phyloP scores from a whole-genome alignment of 2,329 filamentous ascomycete species.

The Tolypocladium endophyticum region DNA sequence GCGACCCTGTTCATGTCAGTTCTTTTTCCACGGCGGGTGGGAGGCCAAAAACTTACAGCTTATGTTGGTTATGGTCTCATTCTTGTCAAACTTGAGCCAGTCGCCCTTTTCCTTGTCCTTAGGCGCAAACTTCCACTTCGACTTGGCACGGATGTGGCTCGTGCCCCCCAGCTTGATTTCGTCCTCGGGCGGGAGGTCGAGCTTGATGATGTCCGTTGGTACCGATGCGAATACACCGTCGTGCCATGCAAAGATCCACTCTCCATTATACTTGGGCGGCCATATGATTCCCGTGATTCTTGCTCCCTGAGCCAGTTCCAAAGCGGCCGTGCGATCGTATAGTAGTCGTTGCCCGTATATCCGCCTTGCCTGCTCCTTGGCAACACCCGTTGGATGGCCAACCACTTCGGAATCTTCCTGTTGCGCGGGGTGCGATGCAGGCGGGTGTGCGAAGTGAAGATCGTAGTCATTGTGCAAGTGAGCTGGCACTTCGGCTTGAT shows the following conservation, averaged over 20 bases:
- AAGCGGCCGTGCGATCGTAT: constrained; percentile 31
- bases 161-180: constrained; percentile 36
- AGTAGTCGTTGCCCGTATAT: constrained; percentile 35
- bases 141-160: constrained; percentile 36
- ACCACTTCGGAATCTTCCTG: constrained; percentile 29
- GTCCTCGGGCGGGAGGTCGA: constrained; percentile 34
- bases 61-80: constrained; percentile 57
- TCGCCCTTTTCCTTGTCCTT: constrained; percentile 31
- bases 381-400: constrained; percentile 31
- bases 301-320: constrained; percentile 38
- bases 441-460: constrained; percentile 33
- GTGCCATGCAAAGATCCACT: constrained; percentile 49
- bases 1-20: constrained; percentile 23
- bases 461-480: constrained; percentile 40
- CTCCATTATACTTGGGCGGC: constrained; percentile 39
- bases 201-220: constrained; percentile 35
- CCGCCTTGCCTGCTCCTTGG: constrained; percentile 35
- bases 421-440: constrained; percentile 28
- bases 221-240: constrained; percentile 40
- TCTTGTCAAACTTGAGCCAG: constrained; percentile 55
- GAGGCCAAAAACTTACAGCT: constrained; percentile 29
- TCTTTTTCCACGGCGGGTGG: neutral
- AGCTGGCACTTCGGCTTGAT: constrained; percentile 28
- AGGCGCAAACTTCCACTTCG: constrained; percentile 43
- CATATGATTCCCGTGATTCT: constrained; percentile 40